Evolutionary conservation across 495 filamentous ascomycete species (phyloP).

Genomic region (Xylaria flabelliformis): DNA sequence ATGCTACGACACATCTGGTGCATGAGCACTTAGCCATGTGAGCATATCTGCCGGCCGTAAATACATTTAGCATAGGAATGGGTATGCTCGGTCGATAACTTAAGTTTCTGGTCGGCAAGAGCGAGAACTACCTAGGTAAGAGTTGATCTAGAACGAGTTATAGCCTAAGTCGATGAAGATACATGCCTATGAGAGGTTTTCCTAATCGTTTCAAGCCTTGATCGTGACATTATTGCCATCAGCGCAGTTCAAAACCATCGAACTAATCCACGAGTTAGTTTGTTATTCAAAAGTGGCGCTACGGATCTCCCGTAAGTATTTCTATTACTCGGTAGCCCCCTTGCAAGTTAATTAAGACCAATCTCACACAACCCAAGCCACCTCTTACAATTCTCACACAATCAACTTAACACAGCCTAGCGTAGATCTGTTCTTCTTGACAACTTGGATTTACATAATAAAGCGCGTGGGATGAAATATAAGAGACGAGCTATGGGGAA

Average conservation of each 20-base stretch:
- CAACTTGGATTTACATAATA: not conserved
- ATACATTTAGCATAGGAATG: not conserved
- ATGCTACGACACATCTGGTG: not conserved
- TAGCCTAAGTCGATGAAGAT: not conserved
- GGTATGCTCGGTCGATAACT: not conserved
- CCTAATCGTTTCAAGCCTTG: not conserved
- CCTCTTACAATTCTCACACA: not conserved
- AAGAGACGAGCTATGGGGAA: not conserved
- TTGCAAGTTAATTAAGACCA: not conserved
- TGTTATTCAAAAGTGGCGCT: not conserved
- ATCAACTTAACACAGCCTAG: not conserved
- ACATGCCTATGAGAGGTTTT: not conserved
- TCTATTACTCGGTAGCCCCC: not conserved
- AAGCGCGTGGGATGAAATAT: not conserved
- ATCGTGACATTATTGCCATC: not conserved
- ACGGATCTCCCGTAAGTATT: not conserved
- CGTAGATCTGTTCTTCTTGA: not conserved
- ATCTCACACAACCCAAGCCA: not conserved
- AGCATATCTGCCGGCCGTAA: not conserved
- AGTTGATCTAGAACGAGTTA: not conserved
- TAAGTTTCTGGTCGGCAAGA: not conserved
- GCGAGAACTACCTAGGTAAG: not conserved
- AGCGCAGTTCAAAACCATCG: not conserved
- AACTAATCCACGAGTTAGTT: no score
- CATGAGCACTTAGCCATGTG: not conserved